phyloP scores from a whole-genome alignment of 768 basidiomycete species.

The Termitomyces sp. region DNA sequence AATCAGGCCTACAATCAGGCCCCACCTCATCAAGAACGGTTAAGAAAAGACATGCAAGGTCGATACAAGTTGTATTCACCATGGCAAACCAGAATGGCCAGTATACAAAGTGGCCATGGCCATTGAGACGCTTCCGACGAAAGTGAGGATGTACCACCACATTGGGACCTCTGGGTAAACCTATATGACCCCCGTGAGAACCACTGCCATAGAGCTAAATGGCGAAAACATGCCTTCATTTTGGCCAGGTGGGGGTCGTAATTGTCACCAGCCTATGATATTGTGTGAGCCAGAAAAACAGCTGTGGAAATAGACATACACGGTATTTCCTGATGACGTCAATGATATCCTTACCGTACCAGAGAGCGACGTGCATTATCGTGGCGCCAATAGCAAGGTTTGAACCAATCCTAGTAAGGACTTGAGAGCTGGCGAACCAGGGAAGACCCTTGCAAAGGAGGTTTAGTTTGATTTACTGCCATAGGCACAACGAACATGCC shows the following conservation, averaged over 20 bases:
- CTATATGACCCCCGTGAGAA: slow-evolving; percentile 2
- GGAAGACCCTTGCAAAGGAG: slow-evolving; percentile 34
- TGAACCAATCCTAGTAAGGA: slow-evolving; percentile 37
- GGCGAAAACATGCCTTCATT: slow-evolving; percentile 41
- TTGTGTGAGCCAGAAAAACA: neutral
- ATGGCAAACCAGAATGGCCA: slow-evolving; percentile 52
- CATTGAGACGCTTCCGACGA: slow-evolving; percentile 44
- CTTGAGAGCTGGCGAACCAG: slow-evolving; percentile 46
- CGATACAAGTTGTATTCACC: slow-evolving; percentile 31
- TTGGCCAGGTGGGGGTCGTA: slow-evolving; percentile 57
- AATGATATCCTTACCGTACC: slow-evolving; percentile 51
- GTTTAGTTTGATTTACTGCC: neutral
- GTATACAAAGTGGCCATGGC: slow-evolving; percentile 56
- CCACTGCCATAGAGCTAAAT: neutral
- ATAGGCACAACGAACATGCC: neutral
- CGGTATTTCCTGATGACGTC: slow-evolving; percentile 41
- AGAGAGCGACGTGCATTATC: slow-evolving; percentile 49
- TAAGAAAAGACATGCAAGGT: neutral
- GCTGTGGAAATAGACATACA: slow-evolving; percentile 21
- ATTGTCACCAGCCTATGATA: slow-evolving; percentile 28
- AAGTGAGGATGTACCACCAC: slow-evolving; percentile 51
- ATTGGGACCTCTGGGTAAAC: slow-evolving; percentile 41
- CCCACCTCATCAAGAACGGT: slow-evolving; percentile 36
- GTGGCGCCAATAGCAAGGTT: slow-evolving; percentile 46
- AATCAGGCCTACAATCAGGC: slow-evolving; percentile 49